Evolutionary conservation across 148 eudicot species (phyloP).

Genomic region (Cornus suecica): DNA sequence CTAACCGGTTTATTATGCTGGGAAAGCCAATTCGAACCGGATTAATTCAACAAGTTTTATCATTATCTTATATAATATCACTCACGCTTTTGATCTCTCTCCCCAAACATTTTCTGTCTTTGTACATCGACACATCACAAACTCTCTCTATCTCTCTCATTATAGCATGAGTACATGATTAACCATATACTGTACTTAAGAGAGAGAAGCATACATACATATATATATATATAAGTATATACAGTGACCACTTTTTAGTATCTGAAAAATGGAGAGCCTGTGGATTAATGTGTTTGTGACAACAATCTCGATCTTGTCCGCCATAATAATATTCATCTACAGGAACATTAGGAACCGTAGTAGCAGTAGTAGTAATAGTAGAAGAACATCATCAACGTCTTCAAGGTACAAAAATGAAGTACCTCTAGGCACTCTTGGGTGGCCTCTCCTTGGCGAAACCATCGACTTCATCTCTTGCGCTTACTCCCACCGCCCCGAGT

Average conservation of each 20-base stretch:
- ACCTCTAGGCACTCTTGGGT: conserved; percentile 68
- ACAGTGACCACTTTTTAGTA: neutral
- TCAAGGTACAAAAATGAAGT: conserved; percentile 13
- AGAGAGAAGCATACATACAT: too few species aligned
- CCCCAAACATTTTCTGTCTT: neutral
- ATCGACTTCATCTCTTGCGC: conserved; percentile 83
- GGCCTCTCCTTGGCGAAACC: conserved; percentile 94
- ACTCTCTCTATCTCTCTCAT: neutral
- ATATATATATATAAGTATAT: too few species aligned
- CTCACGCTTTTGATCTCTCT: too few species aligned
- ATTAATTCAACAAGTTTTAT: too few species aligned
- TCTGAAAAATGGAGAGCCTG: neutral
- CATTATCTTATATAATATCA: too few species aligned
- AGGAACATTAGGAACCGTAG: neutral
- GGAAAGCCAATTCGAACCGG: too few species aligned
- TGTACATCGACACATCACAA: neutral
- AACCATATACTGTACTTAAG: neutral
- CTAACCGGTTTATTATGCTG: too few species aligned
- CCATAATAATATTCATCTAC: neutral
- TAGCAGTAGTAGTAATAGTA: neutral
- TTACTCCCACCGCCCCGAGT: conserved; percentile 70
- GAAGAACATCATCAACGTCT: neutral
- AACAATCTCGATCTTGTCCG: conserved; percentile 10
- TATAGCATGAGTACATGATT: neutral
- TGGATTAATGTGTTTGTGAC: conserved; percentile 9